Conservation (phyloP, 1,139 yeast species). For the Hyphopichia wangnamkhiaoensis region DNA sequence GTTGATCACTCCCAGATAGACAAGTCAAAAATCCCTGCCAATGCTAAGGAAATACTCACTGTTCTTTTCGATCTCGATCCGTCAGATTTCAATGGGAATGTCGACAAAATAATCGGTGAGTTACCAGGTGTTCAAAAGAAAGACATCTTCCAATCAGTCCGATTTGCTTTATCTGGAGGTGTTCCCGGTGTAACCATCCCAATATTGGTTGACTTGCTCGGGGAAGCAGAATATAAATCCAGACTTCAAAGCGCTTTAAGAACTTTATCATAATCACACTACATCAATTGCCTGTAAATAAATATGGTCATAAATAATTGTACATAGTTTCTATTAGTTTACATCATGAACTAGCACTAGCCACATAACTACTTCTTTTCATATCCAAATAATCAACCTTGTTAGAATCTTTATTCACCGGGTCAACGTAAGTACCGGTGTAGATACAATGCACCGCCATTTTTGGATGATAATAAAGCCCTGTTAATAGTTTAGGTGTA, state of each 20-base stretch:
- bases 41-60: slow-evolving; percentile 12
- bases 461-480: slow-evolving; percentile 72
- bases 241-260: slow-evolving; percentile 35
- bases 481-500: slow-evolving; percentile 87
- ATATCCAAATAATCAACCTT: slow-evolving; percentile 34
- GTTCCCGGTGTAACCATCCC: slow-evolving; percentile 73
- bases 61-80: slow-evolving; percentile 7
- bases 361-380: slow-evolving; percentile 3
- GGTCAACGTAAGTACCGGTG: slow-evolving; percentile 54
- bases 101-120: slow-evolving; percentile 14
- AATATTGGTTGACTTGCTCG: slow-evolving; percentile 55
- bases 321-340: not conserved
- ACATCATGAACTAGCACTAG: not conserved
- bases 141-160: slow-evolving; percentile 57
- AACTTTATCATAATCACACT: not conserved
- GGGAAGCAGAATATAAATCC: slow-evolving; percentile 39
- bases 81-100: slow-evolving; percentile 10
- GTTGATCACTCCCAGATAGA: slow-evolving; percentile 30
- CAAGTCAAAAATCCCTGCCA: slow-evolving; percentile 9
- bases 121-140: slow-evolving; percentile 35
- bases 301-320: not conserved
- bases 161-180: slow-evolving; percentile 76
- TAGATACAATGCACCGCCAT: slow-evolving; percentile 90
- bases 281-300: not conserved
- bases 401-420: slow-evolving; percentile 16